A percentile compares a stretch with the other conserved stretches of the same genome.
These are phyloP conservation scores for Fistulifera pelliculosa DNA, from an alignment of 108 stramenopile species.

Conservation along the genomic window DNA sequence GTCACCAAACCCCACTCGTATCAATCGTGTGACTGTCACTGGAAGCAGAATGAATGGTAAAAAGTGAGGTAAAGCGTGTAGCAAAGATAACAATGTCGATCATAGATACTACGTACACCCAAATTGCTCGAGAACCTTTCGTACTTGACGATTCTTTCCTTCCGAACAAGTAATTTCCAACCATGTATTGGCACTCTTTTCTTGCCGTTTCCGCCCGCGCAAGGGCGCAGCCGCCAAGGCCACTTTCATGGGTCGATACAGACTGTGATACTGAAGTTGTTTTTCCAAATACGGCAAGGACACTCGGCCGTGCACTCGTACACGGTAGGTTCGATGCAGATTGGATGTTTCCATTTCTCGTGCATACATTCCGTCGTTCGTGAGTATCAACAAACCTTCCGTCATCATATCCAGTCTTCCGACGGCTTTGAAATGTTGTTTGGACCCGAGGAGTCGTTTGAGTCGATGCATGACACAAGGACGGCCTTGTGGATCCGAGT, in stretches of 20 bases:
- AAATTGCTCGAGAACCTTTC: conserved; percentile 49
- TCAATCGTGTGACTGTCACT: conserved; percentile 65
- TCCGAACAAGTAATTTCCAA: conserved; percentile 56
- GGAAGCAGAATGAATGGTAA: neutral
- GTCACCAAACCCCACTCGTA: conserved; percentile 66
- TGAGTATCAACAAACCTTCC: conserved; percentile 69
- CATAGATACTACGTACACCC: conserved; percentile 27
- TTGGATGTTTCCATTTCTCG: conserved; percentile 59
- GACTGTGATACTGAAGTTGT: conserved; percentile 43
- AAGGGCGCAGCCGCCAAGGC: conserved; percentile 25
- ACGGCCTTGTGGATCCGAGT: conserved; percentile 65
- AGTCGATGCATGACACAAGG: conserved; percentile 63
- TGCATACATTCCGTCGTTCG: conserved; percentile 67
- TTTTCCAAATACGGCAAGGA: neutral
- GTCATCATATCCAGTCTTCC: conserved; percentile 75
- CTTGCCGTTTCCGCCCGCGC: conserved; percentile 2
- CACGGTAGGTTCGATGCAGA: conserved; percentile 65
- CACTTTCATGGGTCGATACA: conserved; percentile 59
- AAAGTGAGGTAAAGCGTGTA: neutral
- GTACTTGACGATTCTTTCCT: conserved; percentile 74
- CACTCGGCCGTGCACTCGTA: conserved; percentile 51
- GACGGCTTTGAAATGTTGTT: conserved; percentile 60
- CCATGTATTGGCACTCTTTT: conserved; percentile 47
- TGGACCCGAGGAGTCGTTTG: conserved; percentile 17
- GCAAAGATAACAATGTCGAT: conserved; percentile 2